Base-by-base conservation (phyloP, 129 eudicot genomes). In the Artemisia annua region DNA sequence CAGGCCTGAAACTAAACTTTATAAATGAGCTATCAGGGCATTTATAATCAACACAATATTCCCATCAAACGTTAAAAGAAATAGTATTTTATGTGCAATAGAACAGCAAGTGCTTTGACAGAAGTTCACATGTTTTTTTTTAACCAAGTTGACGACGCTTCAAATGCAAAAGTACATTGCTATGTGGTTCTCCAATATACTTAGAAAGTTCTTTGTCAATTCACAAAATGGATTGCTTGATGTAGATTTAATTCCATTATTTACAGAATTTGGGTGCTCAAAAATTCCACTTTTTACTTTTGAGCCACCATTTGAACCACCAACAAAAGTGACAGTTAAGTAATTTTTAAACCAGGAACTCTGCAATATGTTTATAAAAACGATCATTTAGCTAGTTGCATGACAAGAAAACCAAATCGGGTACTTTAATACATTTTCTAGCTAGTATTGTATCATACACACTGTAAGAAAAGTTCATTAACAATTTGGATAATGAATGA, bases 191-290 rank as follows among this genome's bases (percentile, higher is more conserved):
- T 65, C 67, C 60, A 72, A 76, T 43, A 66, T 46, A 73, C 4
- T 78, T 86, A 35, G 91, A 87, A 90, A 83, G 74, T 71, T 86
- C 66, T 78, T 86, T 35, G 91, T 83, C 82, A 93, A 78, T 26
- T 97, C 98, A 87, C 98, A 93, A 79, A 93, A 87, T 46, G 95
- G 96, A 82, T 75, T 82, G 16, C 78, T 76, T 61, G 86, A 71
- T 67, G 86, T 61, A 7, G 92, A 58, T 80, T 82, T 82, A 53
- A 87, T 81, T 65, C 81, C 96, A 57, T 60, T 75, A 70, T 84
- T 71, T 15, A 80, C 92, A 56, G 89, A 81, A 74, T 62, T 44
- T 11, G 87, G 70, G 58, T 35, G 81, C 69, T 87, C 90, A 50
- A 72, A 70, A 77, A 63, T 80, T 76, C 76, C 86, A 79, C 64